Evolutionary conservation across 2,329 filamentous ascomycete species (phyloP).

Genomic region (Plenodomus biglobosus): DNA sequence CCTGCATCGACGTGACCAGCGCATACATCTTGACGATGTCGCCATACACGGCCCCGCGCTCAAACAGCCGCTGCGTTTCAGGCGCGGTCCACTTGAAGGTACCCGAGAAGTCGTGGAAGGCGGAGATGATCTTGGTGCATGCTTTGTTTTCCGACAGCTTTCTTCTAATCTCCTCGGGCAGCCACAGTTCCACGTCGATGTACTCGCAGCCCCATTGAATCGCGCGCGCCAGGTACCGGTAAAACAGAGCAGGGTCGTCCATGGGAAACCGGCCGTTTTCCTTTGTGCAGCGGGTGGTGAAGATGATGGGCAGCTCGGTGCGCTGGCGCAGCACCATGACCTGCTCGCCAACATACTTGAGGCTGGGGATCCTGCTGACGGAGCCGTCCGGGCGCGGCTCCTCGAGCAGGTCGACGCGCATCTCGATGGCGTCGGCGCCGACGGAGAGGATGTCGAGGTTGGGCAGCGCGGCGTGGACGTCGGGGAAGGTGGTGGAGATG

Average conservation of each 20-base stretch:
- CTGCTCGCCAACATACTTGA: conserved; percentile 84
- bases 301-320: conserved; percentile 87
- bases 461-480: conserved; percentile 77
- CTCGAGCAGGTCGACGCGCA: conserved; percentile 78
- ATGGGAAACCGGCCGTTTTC: conserved; percentile 86
- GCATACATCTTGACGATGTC: conserved; percentile 92
- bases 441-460: conserved; percentile 87
- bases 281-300: conserved; percentile 77
- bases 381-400: conserved; percentile 63
- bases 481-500: conserved; percentile 85
- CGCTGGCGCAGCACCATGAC: conserved; percentile 80
- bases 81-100: conserved; percentile 79
- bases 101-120: conserved; percentile 85
- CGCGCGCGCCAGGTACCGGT: conserved; percentile 77
- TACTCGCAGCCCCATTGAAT: conserved; percentile 91
- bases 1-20: conserved; percentile 76
- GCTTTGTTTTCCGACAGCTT: conserved; percentile 69
- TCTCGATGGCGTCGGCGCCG: conserved; percentile 81
- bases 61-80: conserved; percentile 71
- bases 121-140: conserved; percentile 84
- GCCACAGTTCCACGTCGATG: conserved; percentile 85
- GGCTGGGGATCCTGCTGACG: conserved; percentile 68
- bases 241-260: conserved; percentile 73
- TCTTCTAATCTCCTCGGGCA: conserved; percentile 73
- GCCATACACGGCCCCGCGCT: conserved; percentile 70